Conservation (phyloP, 495 filamentous ascomycete genomes). For the Xylaria venustula region DNA sequence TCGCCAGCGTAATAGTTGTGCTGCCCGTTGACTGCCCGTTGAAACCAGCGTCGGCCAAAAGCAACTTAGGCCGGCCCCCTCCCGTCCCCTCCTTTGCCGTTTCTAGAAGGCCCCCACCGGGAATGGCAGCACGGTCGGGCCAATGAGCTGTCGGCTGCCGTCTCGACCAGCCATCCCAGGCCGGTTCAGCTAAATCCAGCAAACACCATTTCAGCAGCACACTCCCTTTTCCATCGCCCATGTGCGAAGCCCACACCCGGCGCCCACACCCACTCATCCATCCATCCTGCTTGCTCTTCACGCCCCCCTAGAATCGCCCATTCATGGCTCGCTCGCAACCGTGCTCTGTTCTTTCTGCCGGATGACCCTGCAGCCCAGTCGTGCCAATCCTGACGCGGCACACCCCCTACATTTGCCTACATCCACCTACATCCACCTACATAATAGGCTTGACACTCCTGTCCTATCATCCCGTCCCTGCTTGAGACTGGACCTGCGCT, state of each 20-base stretch:
- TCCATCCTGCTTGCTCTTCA: slow-evolving; percentile 2
- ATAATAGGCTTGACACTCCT: slow-evolving; percentile 5
- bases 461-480: slow-evolving; percentile 1
- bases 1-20: too few species aligned
- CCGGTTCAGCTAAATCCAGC: slow-evolving; percentile 30
- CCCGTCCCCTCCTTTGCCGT: slow-evolving; percentile 11
- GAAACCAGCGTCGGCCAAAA: slow-evolving; percentile 14
- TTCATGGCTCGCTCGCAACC: background rate
- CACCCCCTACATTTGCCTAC: background rate
- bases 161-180: slow-evolving; percentile 44
- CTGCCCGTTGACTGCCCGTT: too few species aligned
- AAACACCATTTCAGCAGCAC: slow-evolving; percentile 5
- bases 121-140: slow-evolving; percentile 28
- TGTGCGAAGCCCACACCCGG: too few species aligned
- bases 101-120: slow-evolving; percentile 10
- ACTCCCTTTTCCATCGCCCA: too few species aligned
- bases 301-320: slow-evolving; percentile 18
- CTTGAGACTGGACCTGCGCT: background rate
- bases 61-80: slow-evolving; percentile 8
- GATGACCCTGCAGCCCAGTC: slow-evolving; percentile 16
- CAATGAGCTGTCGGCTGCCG: slow-evolving; percentile 28
- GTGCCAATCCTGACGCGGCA: background rate
- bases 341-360: background rate
- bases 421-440: background rate
- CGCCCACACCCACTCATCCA: too few species aligned